Evolutionary conservation across 1,284 basidiomycete genomes (phyloP).

Genomic region (Ustilago hordei): DNA sequence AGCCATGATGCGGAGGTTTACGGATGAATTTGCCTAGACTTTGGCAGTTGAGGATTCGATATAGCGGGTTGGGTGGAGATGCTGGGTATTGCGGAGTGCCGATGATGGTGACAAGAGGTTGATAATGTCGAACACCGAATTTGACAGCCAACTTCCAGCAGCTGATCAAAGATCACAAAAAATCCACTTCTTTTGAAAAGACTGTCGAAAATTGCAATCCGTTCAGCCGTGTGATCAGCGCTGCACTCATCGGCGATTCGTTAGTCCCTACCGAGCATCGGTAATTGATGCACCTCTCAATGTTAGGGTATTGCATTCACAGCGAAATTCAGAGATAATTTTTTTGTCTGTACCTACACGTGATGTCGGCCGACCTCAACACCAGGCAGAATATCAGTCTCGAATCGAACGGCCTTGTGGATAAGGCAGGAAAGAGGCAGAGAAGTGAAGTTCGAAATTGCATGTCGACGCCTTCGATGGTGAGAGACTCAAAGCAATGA

Average conservation of each 20-base stretch:
- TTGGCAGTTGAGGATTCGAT: background rate
- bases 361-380: background rate
- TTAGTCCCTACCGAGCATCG: background rate
- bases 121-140: background rate
- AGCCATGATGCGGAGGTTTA: conserved; percentile 9
- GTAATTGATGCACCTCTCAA: background rate
- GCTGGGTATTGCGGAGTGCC: background rate
- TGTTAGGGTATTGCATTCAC: background rate
- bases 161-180: background rate
- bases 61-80: background rate
- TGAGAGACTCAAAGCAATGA: too few relatives aligned
- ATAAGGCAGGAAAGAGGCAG: background rate
- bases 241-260: background rate
- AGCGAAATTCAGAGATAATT: background rate
- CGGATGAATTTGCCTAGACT: background rate
- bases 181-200: conserved; percentile 21
- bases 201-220: conserved; percentile 17
- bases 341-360: background rate
- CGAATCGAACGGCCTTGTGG: background rate
- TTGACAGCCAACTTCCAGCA: background rate
- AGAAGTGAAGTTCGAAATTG: background rate
- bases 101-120: conserved; percentile 7
- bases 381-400: background rate
- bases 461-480: background rate
- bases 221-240: conserved; percentile 13